Evolutionary conservation across 352 stramenopile species (phyloP).

Genomic region (Peronospora farinosa): DNA sequence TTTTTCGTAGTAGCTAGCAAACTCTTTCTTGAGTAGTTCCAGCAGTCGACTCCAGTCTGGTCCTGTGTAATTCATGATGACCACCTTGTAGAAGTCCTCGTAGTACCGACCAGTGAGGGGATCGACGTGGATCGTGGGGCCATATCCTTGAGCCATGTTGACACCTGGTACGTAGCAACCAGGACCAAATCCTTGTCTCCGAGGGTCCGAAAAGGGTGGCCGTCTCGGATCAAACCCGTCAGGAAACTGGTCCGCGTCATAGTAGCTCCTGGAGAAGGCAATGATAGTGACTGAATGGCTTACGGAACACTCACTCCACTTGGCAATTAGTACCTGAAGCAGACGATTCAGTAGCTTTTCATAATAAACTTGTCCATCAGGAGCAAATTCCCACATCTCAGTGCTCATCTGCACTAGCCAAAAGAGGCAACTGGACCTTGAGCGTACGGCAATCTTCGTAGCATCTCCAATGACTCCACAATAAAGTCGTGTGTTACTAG

Average conservation of each 20-base stretch:
- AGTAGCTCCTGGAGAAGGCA: slow-evolving; percentile 88
- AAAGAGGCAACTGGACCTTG: slow-evolving; percentile 91
- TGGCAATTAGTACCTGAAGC: slow-evolving; percentile 62
- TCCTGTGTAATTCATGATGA: slow-evolving; percentile 84
- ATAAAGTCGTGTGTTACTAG: slow-evolving; percentile 53
- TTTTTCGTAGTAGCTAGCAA: slow-evolving; percentile 86
- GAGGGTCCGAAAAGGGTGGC: slow-evolving; percentile 39
- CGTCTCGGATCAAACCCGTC: slow-evolving; percentile 39
- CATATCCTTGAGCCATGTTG: slow-evolving; percentile 35
- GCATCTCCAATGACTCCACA: slow-evolving; percentile 92
- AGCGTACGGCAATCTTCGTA: slow-evolving; percentile 96
- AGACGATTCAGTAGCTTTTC: slow-evolving; percentile 85
- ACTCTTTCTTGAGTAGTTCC: slow-evolving; percentile 90
- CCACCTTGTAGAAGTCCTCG: slow-evolving; percentile 80
- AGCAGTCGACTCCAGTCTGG: slow-evolving; percentile 89
- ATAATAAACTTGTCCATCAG: slow-evolving; percentile 86
- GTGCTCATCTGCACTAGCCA: slow-evolving; percentile 97
- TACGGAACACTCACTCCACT: slow-evolving; percentile 82
- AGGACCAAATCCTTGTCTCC: slow-evolving; percentile 44
- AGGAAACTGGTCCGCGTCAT: slow-evolving; percentile 68
- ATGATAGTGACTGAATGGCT: slow-evolving; percentile 90
- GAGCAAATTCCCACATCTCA: slow-evolving; percentile 91
- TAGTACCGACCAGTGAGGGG: slow-evolving; percentile 46
- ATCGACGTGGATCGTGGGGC: slow-evolving; percentile 60
- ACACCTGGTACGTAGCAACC: slow-evolving; percentile 24